Evolutionary conservation across 2,329 filamentous ascomycete genomes (phyloP).

Genomic region (Calonectria fujianensis): DNA sequence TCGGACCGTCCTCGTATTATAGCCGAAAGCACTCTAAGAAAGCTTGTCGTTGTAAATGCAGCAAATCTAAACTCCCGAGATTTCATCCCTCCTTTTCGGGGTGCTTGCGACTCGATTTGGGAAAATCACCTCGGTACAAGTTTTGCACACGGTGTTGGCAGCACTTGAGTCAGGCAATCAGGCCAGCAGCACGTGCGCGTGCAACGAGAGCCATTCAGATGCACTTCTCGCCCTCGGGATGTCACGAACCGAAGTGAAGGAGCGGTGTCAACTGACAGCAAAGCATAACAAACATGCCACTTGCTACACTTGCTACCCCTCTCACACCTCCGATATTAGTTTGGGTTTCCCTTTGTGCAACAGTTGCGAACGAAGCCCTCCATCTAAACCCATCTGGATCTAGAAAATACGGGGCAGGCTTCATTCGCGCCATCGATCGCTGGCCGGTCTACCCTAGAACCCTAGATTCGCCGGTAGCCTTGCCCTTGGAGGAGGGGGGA

Average conservation of each 20-base stretch:
- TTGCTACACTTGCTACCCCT: slow-evolving; percentile 13
- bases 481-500: background rate
- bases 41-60: background rate
- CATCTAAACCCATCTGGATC: slow-evolving; percentile 3
- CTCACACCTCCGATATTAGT: background rate
- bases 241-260: background rate
- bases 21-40: background rate
- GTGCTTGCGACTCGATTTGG: background rate
- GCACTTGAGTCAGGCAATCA: background rate
- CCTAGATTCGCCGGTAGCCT: slow-evolving; percentile 18
- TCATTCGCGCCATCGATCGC: background rate
- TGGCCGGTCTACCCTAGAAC: background rate
- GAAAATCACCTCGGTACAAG: background rate
- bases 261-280: slow-evolving; percentile 12
- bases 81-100: background rate
- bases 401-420: background rate
- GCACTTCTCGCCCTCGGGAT: background rate
- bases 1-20: background rate
- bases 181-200: background rate
- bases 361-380: background rate
- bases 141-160: background rate
- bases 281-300: slow-evolving; percentile 12
- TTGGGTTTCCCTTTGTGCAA: background rate
- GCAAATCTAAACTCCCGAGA: background rate
- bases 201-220: background rate